These are phyloP conservation scores for Aeschynomene evenia DNA, from an alignment of 306 rosid species.

Conservation along the genomic window DNA sequence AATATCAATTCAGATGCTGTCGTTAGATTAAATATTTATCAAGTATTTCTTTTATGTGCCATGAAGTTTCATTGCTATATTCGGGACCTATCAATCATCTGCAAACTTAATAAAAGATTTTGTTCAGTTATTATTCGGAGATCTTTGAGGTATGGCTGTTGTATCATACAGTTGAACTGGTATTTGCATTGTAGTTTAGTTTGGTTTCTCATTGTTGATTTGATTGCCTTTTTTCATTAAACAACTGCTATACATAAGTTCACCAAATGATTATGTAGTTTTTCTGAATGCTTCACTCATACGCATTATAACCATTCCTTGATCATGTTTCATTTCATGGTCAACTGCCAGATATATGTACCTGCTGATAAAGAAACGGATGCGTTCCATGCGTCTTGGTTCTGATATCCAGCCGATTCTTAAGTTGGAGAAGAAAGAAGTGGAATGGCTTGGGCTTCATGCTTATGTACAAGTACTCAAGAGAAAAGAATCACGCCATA, in stretches of 20 bases:
- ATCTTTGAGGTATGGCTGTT: slow-evolving; percentile 60
- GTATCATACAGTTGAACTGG: slow-evolving; percentile 8
- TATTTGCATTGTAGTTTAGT: background rate
- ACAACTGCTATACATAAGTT: background rate
- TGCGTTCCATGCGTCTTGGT: slow-evolving; percentile 37
- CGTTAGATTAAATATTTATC: slow-evolving; percentile 77
- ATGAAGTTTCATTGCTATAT: slow-evolving; percentile 87
- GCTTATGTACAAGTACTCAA: slow-evolving; percentile 68
- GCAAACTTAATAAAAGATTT: slow-evolving; percentile 46
- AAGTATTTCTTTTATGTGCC: slow-evolving; percentile 67
- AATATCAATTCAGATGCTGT: slow-evolving; percentile 81
- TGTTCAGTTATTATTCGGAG: slow-evolving; percentile 43
- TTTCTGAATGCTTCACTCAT: slow-evolving; percentile 6
- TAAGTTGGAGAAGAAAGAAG: slow-evolving; percentile 54
- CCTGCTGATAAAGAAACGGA: slow-evolving; percentile 61
- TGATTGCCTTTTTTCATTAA: slow-evolving; percentile 15
- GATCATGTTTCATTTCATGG: slow-evolving; percentile 22
- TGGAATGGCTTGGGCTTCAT: slow-evolving; percentile 82
- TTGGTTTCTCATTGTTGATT: slow-evolving; percentile 20
- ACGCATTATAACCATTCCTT: background rate
- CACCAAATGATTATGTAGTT: slow-evolving; percentile 1
- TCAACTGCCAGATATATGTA: slow-evolving; percentile 61
- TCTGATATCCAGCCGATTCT: slow-evolving; percentile 51
- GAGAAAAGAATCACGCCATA: slow-evolving; percentile 70
- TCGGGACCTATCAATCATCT: slow-evolving; percentile 56